These are phyloP conservation scores for Daedaleopsis sinensis DNA, from an alignment of 768 basidiomycete genomes.

Conservation along the genomic window DNA sequence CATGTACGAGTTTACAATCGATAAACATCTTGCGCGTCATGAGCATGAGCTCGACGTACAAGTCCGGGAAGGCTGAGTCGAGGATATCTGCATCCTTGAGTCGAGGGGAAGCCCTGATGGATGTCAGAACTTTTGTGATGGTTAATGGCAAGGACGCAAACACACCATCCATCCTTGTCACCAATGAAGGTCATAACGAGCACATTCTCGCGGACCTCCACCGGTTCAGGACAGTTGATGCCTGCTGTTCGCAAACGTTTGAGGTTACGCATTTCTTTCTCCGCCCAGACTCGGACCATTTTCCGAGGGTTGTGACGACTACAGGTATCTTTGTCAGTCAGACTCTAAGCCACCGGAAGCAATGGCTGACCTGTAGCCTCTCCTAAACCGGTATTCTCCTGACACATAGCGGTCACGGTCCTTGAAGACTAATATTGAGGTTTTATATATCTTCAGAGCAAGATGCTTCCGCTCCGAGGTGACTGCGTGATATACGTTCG, in stretches of 20 bases:
- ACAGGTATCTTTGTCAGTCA: not conserved
- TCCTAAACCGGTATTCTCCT: constrained; percentile 93
- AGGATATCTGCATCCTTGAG: constrained; percentile 84
- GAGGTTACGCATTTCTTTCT: constrained; percentile 98
- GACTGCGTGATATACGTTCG: constrained; percentile 95
- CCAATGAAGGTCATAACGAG: constrained; percentile 96
- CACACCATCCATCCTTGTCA: constrained; percentile 77
- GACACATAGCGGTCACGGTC: constrained; percentile 96
- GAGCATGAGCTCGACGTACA: constrained; percentile 83
- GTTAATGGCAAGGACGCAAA: constrained; percentile 17
- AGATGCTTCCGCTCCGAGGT: constrained; percentile 59
- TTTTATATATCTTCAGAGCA: constrained; percentile 98
- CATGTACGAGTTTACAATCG: constrained; percentile 92
- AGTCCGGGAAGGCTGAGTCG: constrained; percentile 47
- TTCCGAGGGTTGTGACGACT: constrained; percentile 90
- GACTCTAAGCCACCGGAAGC: constrained; percentile 18
- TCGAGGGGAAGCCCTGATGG: constrained; percentile 83
- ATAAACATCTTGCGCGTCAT: constrained; percentile 85
- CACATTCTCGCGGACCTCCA: constrained; percentile 96
- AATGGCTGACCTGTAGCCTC: constrained; percentile 63
- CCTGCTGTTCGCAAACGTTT: constrained; percentile 83
- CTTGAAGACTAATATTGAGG: constrained; percentile 96
- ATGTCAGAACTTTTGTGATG: not conserved
- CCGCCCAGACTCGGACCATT: constrained; percentile 98
- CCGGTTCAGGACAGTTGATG: constrained; percentile 82